Percentiles rank a stretch among this genome's conserved stretches.
Evolutionary conservation across 306 rosid species (phyloP).

Genomic region (Cicer pinnatifidum): DNA sequence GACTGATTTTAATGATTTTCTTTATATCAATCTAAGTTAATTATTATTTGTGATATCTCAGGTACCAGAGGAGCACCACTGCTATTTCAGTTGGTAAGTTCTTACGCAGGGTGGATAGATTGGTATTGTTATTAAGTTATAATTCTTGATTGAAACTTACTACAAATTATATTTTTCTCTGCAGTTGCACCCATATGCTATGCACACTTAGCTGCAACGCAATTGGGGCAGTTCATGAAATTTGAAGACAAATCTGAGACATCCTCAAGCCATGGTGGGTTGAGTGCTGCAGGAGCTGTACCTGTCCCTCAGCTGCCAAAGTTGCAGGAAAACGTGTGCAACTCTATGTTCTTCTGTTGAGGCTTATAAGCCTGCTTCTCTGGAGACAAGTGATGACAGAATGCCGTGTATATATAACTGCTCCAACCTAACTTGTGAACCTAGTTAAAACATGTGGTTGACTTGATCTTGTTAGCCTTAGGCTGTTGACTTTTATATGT

Average conservation of each 20-base stretch:
- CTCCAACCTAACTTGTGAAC: background rate
- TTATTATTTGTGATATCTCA: conserved; percentile 43
- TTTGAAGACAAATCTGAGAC: conserved; percentile 86
- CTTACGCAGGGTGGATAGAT: background rate
- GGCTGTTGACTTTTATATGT: background rate
- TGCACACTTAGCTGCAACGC: conserved; percentile 91
- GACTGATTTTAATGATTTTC: background rate
- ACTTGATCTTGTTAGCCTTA: conserved; percentile 19
- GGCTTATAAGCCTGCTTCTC: conserved; percentile 5
- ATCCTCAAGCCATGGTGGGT: conserved; percentile 80
- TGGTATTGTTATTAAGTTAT: background rate
- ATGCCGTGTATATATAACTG: conserved; percentile 46
- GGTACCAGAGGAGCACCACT: conserved; percentile 96
- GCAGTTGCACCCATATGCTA: conserved; percentile 94
- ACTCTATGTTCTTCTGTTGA: conserved; percentile 89
- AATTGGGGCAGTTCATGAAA: conserved; percentile 77
- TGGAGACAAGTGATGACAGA: background rate
- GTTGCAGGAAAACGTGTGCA: conserved; percentile 67
- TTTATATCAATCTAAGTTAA: background rate
- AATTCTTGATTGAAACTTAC: conserved; percentile 12
- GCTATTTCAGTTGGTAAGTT: conserved; percentile 87
- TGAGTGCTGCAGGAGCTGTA: conserved; percentile 65
- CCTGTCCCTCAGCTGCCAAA: conserved; percentile 80
- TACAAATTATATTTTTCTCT: background rate
- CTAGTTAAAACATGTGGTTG: background rate